Percentiles rank a stretch among this genome's conserved stretches.
Evolutionary conservation across 768 basidiomycete genomes (phyloP).

Genomic region (Strobilomyces echinocephalus): DNA sequence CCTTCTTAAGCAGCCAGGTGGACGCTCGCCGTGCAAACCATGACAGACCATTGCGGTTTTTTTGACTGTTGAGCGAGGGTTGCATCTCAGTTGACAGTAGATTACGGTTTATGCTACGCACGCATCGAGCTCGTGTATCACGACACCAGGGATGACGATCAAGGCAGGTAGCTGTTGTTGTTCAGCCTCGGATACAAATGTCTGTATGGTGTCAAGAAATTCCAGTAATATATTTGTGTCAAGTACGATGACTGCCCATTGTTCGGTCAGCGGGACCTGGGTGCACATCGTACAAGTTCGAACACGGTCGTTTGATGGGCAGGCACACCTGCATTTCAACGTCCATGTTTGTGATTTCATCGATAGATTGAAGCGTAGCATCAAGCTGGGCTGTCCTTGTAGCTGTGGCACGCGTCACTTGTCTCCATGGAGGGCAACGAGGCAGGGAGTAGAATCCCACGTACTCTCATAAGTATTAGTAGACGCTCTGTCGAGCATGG

Average conservation of each 20-base stretch:
- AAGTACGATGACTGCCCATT: slow-evolving; percentile 50
- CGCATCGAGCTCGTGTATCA: slow-evolving; percentile 76
- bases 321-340: slow-evolving; percentile 66
- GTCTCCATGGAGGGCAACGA: not conserved
- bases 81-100: not conserved
- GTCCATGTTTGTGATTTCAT: slow-evolving; percentile 57
- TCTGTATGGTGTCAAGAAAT: slow-evolving; percentile 57
- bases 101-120: slow-evolving; percentile 27
- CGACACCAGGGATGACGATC: slow-evolving; percentile 68
- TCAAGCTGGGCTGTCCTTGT: slow-evolving; percentile 16
- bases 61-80: slow-evolving; percentile 29
- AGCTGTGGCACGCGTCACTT: slow-evolving; percentile 2
- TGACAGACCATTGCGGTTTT: slow-evolving; percentile 39
- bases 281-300: not conserved
- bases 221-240: slow-evolving; percentile 79
- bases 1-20: slow-evolving; percentile 59
- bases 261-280: slow-evolving; percentile 42
- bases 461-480: slow-evolving; percentile 5
- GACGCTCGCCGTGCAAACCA: slow-evolving; percentile 71
- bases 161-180: slow-evolving; percentile 44
- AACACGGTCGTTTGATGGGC: not conserved
- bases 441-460: not conserved
- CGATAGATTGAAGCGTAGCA: slow-evolving; percentile 47
- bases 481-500: not conserved
- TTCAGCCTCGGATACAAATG: slow-evolving; percentile 62